phyloP scores from a whole-genome alignment of 2,329 filamentous ascomycete genomes.

The Aspergillus pseudoviridinutans region DNA sequence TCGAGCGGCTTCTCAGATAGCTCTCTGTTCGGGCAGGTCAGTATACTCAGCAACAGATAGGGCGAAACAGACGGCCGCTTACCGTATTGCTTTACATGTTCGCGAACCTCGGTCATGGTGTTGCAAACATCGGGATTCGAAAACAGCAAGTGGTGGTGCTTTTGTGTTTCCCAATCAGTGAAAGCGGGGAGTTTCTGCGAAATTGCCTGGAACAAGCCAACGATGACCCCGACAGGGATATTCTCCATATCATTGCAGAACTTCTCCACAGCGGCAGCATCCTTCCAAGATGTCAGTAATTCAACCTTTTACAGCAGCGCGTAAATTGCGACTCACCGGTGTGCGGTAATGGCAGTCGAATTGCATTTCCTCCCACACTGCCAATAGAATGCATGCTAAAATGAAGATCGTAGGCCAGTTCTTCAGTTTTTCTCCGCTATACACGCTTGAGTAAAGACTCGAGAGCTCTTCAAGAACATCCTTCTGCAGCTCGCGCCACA shows the following conservation, averaged over 20 bases:
- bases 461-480: slow-evolving; percentile 94
- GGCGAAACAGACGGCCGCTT: slow-evolving; percentile 36
- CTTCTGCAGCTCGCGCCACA: slow-evolving; percentile 97
- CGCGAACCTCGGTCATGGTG: slow-evolving; percentile 91
- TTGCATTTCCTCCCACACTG: slow-evolving; percentile 98
- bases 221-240: slow-evolving; percentile 91
- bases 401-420: slow-evolving; percentile 99
- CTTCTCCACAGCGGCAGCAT: slow-evolving; percentile 79
- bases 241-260: slow-evolving; percentile 98
- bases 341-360: slow-evolving; percentile 97
- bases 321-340: slow-evolving; percentile 43
- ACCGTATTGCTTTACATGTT: slow-evolving; percentile 93
- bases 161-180: slow-evolving; percentile 87
- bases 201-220: slow-evolving; percentile 95
- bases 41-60: slow-evolving; percentile 19
- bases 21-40: slow-evolving; percentile 61
- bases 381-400: slow-evolving; percentile 84
- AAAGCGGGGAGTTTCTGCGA: slow-evolving; percentile 93
- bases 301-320: neutral
- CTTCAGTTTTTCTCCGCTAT: slow-evolving; percentile 94
- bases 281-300: slow-evolving; percentile 36
- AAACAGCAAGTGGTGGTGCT: slow-evolving; percentile 85
- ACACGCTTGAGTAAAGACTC: slow-evolving; percentile 90
- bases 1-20: slow-evolving; percentile 76
- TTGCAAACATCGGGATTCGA: slow-evolving; percentile 91